Percentiles rank a stretch among this genome's conserved stretches.
Conservation (phyloP, 176 grass and related monocot species). For the Eleusine indica region DNA sequence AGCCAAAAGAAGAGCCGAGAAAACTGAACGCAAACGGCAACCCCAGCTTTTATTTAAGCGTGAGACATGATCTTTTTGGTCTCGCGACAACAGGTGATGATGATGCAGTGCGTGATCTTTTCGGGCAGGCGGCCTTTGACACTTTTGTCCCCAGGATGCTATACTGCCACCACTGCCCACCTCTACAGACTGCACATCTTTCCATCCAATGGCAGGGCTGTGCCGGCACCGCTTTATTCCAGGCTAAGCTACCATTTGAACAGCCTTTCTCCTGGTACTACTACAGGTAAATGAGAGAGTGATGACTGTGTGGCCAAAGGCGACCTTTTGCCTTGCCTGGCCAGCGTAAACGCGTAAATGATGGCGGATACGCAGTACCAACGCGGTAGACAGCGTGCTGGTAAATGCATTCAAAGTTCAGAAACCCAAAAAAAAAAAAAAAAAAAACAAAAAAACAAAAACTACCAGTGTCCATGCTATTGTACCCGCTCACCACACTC, state of each 20-base stretch:
- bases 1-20: not conserved
- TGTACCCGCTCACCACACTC: not conserved
- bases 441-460: too few species aligned
- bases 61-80: conserved; percentile 18
- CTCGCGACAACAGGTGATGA: conserved; percentile 20
- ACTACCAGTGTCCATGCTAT: not conserved
- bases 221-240: conserved; percentile 42
- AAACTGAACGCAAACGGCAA: not conserved
- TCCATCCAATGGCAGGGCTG: conserved; percentile 20
- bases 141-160: conserved; percentile 31
- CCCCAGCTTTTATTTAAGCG: not conserved
- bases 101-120: conserved; percentile 49
- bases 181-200: not conserved
- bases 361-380: not conserved
- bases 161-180: not conserved
- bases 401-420: conserved; percentile 23
- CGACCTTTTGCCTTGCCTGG: conserved; percentile 24
- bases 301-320: conserved; percentile 11
- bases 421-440: not conserved
- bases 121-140: conserved; percentile 20
- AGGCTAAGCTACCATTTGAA: conserved; percentile 27
- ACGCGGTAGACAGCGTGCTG: conserved; percentile 13
- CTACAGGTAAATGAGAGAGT: not conserved
- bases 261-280: conserved; percentile 2
- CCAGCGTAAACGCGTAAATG: conserved; percentile 2